A percentile compares a stretch with the other conserved stretches of the same genome.
Evolutionary conservation across 2,329 filamentous ascomycete genomes (phyloP).

Genomic region (Dactylellina haptotyla): DNA sequence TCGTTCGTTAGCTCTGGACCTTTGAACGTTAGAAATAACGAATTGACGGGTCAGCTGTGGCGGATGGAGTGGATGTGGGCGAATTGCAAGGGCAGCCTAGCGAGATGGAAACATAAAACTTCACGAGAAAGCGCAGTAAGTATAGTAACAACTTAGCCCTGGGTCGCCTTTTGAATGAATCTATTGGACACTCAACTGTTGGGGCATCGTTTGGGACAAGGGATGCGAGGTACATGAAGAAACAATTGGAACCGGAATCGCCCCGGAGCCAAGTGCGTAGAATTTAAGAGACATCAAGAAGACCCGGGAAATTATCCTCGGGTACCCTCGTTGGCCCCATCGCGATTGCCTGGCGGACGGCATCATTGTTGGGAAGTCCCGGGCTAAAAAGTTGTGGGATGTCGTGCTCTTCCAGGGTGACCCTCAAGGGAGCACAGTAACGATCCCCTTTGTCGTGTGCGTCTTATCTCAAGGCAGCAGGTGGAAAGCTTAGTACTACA

Average conservation of each 20-base stretch:
- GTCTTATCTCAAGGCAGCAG: constrained; percentile 46
- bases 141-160: constrained; percentile 12
- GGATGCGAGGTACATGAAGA: constrained; percentile 39
- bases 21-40: constrained; percentile 40
- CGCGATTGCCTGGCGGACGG: constrained; percentile 30
- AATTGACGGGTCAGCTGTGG: constrained; percentile 16
- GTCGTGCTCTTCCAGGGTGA: constrained; percentile 21
- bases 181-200: constrained; percentile 42
- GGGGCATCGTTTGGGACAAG: constrained; percentile 20
- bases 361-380: constrained; percentile 34
- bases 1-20: constrained; percentile 17
- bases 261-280: constrained; percentile 39
- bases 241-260: constrained; percentile 28
- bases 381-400: constrained; percentile 26
- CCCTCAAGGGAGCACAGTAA: constrained; percentile 34
- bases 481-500: neutral
- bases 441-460: constrained; percentile 42
- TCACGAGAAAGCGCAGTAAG: constrained; percentile 6
- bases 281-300: constrained; percentile 27
- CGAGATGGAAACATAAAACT: constrained; percentile 15
- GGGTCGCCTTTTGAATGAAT: constrained; percentile 38
- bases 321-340: constrained; percentile 1
- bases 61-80: constrained; percentile 23
- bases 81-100: constrained; percentile 35
- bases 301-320: constrained; percentile 26